Evolutionary conservation across 169 alveolate species (phyloP), one percentile per base, ranked within the genome.

Genomic region (Plasmodium billcollinsi): DNA sequence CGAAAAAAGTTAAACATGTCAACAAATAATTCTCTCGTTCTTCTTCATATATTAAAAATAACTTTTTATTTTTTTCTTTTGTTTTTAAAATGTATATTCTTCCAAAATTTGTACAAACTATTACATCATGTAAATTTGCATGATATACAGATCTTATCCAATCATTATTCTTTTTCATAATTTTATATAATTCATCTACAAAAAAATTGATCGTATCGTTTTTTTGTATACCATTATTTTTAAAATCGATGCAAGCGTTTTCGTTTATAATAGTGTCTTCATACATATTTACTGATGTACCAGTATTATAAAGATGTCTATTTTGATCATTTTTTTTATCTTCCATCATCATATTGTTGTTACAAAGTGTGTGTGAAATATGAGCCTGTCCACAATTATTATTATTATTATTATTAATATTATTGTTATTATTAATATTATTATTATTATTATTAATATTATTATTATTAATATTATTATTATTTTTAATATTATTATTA

Each of bases 61-160:
- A 12, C 29, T 58, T 50, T 45, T 39, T 58, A 0, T 52, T 56
- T 24, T 33, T 54, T 49, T 70, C 12, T 14, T 56, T 70, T 49
- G 85, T 54, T 59, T 83, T 67, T 56, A 83, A 70, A 50, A 83
- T 70, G 50, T 83, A 83, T 49, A 83, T 69, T 21, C 59, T 4
- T 26, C 91, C 91, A 20, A 73, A 71, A 83, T 83, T 83, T 18
- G 91, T 70, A 18, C 83, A 54, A 33, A 83, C 26, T 12, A 83
- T 56, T 39, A 83, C 26, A 56, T 83, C 73, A 39, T 39, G 15
- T 24, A 83, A 39, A 63, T 83, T 83, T 54, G 59, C 43, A 50
- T 83, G 86, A 70, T 62, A 18, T 43, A 83, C 54, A 11, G 91
- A 83, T 18, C 91, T 54, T 24, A 83, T 69, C 91, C 91, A 83